Evolutionary conservation across 257 asterid species (phyloP).

Genomic region (Coffea canephora): DNA sequence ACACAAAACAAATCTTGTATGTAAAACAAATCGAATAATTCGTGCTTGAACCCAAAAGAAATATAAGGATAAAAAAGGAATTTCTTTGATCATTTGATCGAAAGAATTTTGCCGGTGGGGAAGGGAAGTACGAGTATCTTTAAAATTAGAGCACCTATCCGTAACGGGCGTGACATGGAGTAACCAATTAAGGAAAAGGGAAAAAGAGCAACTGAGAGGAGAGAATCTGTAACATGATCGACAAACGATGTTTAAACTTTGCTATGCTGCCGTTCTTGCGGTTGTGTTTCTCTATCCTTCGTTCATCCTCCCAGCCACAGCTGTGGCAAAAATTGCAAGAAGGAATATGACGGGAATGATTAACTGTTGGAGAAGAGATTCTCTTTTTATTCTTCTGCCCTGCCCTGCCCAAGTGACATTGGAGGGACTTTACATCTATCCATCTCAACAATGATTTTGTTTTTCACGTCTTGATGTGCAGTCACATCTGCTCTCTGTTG

Average conservation of each 20-base stretch:
- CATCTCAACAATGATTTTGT: slow-evolving; percentile 1
- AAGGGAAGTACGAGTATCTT: neutral
- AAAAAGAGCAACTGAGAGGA: neutral
- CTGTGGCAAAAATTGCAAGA: slow-evolving; percentile 11
- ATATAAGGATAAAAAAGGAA: no score
- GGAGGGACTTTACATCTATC: slow-evolving; percentile 2
- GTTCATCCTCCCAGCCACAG: slow-evolving; percentile 26
- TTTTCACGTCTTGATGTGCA: slow-evolving; percentile 16
- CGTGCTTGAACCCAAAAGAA: neutral
- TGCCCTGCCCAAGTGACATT: slow-evolving; percentile 13
- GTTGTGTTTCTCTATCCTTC: slow-evolving; percentile 15
- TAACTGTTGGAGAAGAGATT: slow-evolving; percentile 39
- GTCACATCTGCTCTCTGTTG: slow-evolving; percentile 39
- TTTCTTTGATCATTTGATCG: neutral
- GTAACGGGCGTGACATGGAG: slow-evolving; percentile 22
- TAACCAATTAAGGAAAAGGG: slow-evolving; percentile 35
- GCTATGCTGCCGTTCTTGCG: slow-evolving; percentile 23
- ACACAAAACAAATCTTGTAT: neutral
- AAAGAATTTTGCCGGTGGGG: neutral
- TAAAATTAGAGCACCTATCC: neutral
- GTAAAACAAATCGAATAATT: no score
- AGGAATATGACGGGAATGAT: neutral
- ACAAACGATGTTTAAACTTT: slow-evolving; percentile 33
- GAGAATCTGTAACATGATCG: slow-evolving; percentile 26
- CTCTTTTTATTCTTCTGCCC: slow-evolving; percentile 31